Conservation (phyloP, 768 basidiomycete species). For the Royoungia palumana region DNA sequence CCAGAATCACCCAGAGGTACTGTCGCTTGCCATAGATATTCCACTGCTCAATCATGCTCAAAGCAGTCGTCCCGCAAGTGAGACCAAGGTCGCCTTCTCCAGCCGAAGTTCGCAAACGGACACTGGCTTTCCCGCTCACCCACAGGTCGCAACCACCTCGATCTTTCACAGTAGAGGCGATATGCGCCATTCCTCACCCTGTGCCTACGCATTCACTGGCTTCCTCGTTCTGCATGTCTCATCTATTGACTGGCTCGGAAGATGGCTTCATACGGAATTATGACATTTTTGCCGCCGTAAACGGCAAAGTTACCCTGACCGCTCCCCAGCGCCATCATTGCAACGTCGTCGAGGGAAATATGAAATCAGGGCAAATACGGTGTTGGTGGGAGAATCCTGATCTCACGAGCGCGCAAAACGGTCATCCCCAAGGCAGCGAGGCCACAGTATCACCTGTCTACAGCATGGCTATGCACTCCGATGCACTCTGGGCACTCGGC, state of each 20-base stretch:
- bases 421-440: conserved; percentile 46
- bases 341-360: conserved; percentile 86
- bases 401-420: conserved; percentile 16
- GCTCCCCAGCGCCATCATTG: conserved; percentile 88
- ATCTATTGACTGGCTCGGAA: conserved; percentile 86
- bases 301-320: conserved; percentile 82
- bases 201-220: conserved; percentile 86
- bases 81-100: conserved; percentile 50
- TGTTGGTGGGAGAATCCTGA: conserved; percentile 87
- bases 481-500: conserved; percentile 88
- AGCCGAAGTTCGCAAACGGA: conserved; percentile 49
- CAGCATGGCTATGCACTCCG: conserved; percentile 87
- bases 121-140: conserved; percentile 35
- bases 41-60: conserved; percentile 17
- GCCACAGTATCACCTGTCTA: conserved; percentile 69
- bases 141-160: conserved; percentile 39
- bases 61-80: conserved; percentile 22
- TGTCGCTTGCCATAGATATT: not conserved
- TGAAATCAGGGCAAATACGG: conserved; percentile 82
- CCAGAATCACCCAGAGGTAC: conserved; percentile 37
- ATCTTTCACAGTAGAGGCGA: conserved; percentile 83
- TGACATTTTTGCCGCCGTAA: conserved; percentile 85
- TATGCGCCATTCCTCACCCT: conserved; percentile 88
- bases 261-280: conserved; percentile 93
- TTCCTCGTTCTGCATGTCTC: conserved; percentile 80